Evolutionary conservation across 169 alveolate genomes (phyloP).

Genomic region (Plasmodium gonderi): DNA sequence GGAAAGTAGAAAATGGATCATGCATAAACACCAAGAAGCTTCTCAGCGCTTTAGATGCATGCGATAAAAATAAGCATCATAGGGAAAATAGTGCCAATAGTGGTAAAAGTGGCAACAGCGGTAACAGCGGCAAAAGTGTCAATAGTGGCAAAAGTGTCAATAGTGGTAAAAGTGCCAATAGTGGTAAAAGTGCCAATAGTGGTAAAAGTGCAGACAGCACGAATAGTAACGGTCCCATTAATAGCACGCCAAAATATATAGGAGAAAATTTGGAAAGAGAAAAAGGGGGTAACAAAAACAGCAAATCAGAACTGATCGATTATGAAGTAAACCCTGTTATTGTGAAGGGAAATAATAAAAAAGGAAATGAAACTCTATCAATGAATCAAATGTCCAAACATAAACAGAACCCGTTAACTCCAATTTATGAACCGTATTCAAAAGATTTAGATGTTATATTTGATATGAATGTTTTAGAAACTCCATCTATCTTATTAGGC

Average conservation of each 20-base stretch:
- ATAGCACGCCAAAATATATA: not conserved
- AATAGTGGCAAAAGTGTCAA: not conserved
- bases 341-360: slow-evolving; percentile 11
- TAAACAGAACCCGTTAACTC: slow-evolving; percentile 49
- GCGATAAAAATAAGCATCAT: slow-evolving; percentile 1
- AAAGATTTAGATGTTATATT: slow-evolving; percentile 58
- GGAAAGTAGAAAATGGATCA: not conserved
- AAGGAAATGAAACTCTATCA: not conserved
- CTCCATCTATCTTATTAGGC: slow-evolving; percentile 16
- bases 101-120: not conserved
- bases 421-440: slow-evolving; percentile 46
- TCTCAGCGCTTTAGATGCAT: not conserved
- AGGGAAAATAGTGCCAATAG: not conserved
- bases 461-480: slow-evolving; percentile 5
- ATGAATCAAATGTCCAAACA: slow-evolving; percentile 49
- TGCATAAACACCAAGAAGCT: slow-evolving; percentile 22
- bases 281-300: not conserved
- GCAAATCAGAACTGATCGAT: slow-evolving; percentile 1
- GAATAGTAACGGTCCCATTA: not conserved
- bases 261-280: not conserved
- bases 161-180: not conserved
- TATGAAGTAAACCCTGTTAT: slow-evolving; percentile 67
- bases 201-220: not conserved
- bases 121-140: not conserved
- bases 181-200: not conserved